Conservation (phyloP, 2,329 filamentous ascomycete genomes). For the Arthrobotrys iridis region DNA sequence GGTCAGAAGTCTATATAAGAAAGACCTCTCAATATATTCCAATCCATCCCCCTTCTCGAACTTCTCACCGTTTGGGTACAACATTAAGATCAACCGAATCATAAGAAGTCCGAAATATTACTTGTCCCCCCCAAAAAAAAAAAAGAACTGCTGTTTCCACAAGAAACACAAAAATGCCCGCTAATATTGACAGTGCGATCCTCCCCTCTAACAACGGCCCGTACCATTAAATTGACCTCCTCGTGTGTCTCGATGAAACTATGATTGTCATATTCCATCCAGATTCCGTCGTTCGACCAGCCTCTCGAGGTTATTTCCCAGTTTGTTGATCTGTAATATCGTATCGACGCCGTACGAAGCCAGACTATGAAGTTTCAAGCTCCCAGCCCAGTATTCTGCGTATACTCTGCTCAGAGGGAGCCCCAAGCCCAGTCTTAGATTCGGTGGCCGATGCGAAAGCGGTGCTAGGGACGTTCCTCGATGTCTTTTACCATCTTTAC, state of each 20-base stretch:
- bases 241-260: not conserved
- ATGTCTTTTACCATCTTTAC: slow-evolving; percentile 45
- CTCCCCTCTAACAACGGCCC: too few relatives aligned
- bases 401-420: slow-evolving; percentile 93
- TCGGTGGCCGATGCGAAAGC: slow-evolving; percentile 82
- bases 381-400: slow-evolving; percentile 97
- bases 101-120: too few relatives aligned
- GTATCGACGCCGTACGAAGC: slow-evolving; percentile 97
- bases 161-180: too few relatives aligned
- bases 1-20: too few relatives aligned
- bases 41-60: too few relatives aligned
- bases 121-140: too few relatives aligned
- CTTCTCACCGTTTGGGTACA: too few relatives aligned
- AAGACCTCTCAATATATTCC: too few relatives aligned
- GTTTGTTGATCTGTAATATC: slow-evolving; percentile 92
- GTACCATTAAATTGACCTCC: too few relatives aligned
- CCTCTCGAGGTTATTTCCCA: slow-evolving; percentile 98
- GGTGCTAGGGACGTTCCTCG: slow-evolving; percentile 75
- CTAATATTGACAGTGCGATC: too few relatives aligned
- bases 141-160: too few relatives aligned
- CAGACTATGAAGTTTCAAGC: slow-evolving; percentile 64
- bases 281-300: slow-evolving; percentile 66
- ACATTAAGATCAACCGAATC: too few relatives aligned
- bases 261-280: slow-evolving; percentile 55
- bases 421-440: slow-evolving; percentile 89